Evolutionary conservation across 306 rosid species (phyloP).

Genomic region (Trifolium dubium): DNA sequence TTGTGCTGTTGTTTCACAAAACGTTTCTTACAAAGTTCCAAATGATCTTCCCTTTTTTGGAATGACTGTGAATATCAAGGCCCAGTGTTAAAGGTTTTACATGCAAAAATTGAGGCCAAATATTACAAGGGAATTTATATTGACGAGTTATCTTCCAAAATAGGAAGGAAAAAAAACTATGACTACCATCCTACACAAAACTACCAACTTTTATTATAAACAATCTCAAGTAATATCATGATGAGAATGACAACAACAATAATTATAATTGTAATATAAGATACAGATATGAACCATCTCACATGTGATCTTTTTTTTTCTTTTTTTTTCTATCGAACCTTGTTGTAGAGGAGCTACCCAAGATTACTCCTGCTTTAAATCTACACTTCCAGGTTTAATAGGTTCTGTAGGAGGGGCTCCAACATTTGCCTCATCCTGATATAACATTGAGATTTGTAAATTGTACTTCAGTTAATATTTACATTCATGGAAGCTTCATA

Average conservation of each 20-base stretch:
- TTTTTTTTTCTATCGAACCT: slow-evolving; percentile 19
- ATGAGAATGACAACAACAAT: not conserved
- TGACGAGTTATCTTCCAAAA: not conserved
- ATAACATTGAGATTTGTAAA: slow-evolving; percentile 39
- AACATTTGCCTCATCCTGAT: slow-evolving; percentile 56
- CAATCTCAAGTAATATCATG: not conserved
- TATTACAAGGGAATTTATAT: not conserved
- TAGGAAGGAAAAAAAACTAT: not conserved
- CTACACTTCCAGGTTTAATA: slow-evolving; percentile 44
- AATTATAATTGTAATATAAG: not conserved
- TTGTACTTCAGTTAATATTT: slow-evolving; percentile 24
- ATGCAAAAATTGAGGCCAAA: not conserved
- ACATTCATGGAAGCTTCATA: slow-evolving; percentile 27
- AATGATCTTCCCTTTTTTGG: not conserved
- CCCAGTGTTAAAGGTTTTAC: not conserved
- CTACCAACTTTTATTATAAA: slow-evolving; percentile 18
- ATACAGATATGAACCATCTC: slow-evolving; percentile 14
- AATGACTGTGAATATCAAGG: not conserved
- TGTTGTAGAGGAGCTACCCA: slow-evolving; percentile 8
- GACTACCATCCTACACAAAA: not conserved
- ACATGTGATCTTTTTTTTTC: not conserved
- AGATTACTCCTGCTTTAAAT: slow-evolving; percentile 63
- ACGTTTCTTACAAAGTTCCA: not conserved
- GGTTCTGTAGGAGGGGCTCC: slow-evolving; percentile 47
- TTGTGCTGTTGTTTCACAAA: not conserved